A percentile compares a stretch with the other conserved stretches of the same genome.
Conservation (phyloP, 768 basidiomycete species). For the Coprinellus aureogranulatus region DNA sequence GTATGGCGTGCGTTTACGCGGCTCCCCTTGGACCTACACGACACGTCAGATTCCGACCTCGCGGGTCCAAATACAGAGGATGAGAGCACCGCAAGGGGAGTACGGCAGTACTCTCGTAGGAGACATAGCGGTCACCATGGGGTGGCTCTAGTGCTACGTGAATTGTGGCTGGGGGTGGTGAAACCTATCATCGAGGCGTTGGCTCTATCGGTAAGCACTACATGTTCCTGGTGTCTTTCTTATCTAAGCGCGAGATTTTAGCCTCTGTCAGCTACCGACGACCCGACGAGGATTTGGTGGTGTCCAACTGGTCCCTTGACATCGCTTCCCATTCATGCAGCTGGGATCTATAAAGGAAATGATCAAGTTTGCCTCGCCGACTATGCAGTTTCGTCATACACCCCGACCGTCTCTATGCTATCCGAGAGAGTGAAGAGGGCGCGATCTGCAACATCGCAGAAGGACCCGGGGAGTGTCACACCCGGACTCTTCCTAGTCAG, state of each 20-base stretch:
- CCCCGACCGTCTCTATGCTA: slow-evolving; percentile 9
- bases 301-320: slow-evolving; percentile 8
- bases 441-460: too few species aligned
- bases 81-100: too few species aligned
- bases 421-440: not conserved
- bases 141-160: not conserved
- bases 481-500: not conserved
- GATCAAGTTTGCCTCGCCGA: not conserved
- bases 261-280: not conserved
- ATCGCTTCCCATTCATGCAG: slow-evolving; percentile 7
- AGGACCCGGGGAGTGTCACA: too few species aligned
- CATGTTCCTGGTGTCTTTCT: not conserved
- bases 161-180: not conserved
- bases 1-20: not conserved
- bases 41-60: not conserved
- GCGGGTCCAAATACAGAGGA: too few species aligned
- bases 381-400: slow-evolving; percentile 13
- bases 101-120: too few species aligned
- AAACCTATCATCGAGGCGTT: slow-evolving; percentile 3
- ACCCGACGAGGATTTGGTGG: slow-evolving; percentile 6
- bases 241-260: not conserved
- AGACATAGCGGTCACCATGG: not conserved
- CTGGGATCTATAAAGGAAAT: slow-evolving; percentile 1
- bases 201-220: not conserved
- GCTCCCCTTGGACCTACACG: too few species aligned